Percentiles rank a stretch among this genome's conserved stretches.
These are phyloP conservation scores for Alternaria sp. DNA, from an alignment of 2,329 filamentous ascomycete species.

Conservation along the genomic window DNA sequence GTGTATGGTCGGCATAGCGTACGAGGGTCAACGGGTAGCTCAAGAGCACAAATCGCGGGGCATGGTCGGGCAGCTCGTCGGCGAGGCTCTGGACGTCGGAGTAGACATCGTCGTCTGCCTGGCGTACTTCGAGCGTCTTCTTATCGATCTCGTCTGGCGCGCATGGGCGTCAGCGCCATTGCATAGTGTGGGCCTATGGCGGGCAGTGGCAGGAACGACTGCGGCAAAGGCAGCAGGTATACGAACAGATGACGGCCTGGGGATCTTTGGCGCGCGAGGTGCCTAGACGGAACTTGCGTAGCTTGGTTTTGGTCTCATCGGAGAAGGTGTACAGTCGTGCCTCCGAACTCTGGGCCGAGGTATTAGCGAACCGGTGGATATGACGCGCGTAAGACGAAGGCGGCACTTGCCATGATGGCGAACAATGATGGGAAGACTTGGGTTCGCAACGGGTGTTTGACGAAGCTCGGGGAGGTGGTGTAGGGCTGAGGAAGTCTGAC, in stretches of 20 bases:
- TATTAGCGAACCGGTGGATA: slow-evolving; percentile 10
- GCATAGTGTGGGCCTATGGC: slow-evolving; percentile 2
- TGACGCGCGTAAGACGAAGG: not conserved
- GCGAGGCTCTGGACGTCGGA: slow-evolving; percentile 80
- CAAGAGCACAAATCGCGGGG: slow-evolving; percentile 87
- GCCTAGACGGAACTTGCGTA: slow-evolving; percentile 92
- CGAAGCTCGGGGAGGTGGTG: slow-evolving; percentile 13
- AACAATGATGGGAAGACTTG: not conserved
- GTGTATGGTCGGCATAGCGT: slow-evolving; percentile 38
- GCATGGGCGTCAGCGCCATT: slow-evolving; percentile 40
- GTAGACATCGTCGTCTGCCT: slow-evolving; percentile 84
- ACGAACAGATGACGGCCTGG: slow-evolving; percentile 92
- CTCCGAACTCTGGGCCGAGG: slow-evolving; percentile 70
- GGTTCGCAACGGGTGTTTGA: slow-evolving; percentile 17
- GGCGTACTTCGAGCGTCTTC: slow-evolving; percentile 86
- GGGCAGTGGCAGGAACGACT: slow-evolving; percentile 6
- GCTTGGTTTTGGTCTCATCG: slow-evolving; percentile 83
- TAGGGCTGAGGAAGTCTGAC: slow-evolving; percentile 32
- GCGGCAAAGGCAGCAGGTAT: slow-evolving; percentile 5
- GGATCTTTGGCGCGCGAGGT: slow-evolving; percentile 87
- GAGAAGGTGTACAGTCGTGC: slow-evolving; percentile 93
- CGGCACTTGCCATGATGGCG: slow-evolving; percentile 31
- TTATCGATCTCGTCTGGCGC: slow-evolving; percentile 85
- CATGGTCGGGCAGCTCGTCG: slow-evolving; percentile 91
- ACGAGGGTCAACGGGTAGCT: slow-evolving; percentile 92